These are phyloP conservation scores for Ustilago crameri DNA, from an alignment of 1,284 basidiomycete genomes.

Conservation along the genomic window DNA sequence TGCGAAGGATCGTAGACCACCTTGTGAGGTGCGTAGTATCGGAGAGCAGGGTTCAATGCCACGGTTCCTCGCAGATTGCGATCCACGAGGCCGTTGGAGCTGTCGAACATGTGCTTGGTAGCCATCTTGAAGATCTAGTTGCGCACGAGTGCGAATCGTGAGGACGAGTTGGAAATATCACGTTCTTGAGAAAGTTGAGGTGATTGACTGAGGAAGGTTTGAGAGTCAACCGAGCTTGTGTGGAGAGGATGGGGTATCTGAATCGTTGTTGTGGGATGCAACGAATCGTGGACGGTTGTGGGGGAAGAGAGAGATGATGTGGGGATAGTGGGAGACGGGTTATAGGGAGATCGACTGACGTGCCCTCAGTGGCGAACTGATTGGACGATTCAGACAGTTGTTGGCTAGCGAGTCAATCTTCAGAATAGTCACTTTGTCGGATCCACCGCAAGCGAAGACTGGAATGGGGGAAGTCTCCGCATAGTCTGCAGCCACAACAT, in stretches of 20 bases:
- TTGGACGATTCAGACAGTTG: no score
- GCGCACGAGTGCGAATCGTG: neutral
- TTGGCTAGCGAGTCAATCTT: no score
- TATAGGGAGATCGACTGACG: no score
- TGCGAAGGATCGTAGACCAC: slow-evolving; percentile 65
- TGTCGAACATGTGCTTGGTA: slow-evolving; percentile 67
- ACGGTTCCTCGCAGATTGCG: slow-evolving; percentile 63
- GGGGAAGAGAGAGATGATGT: neutral
- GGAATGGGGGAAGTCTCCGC: no score
- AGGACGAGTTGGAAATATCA: neutral
- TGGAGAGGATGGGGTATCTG: slow-evolving; percentile 8
- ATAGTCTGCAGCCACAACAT: no score
- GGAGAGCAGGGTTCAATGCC: slow-evolving; percentile 63
- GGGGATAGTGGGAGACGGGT: neutral
- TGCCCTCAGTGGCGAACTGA: no score
- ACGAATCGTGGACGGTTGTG: neutral
- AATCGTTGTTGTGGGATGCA: slow-evolving; percentile 5
- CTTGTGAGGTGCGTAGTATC: slow-evolving; percentile 64
- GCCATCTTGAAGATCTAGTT: slow-evolving; percentile 50
- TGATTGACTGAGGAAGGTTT: no score
- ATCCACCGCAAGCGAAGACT: neutral
- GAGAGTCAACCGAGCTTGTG: neutral
- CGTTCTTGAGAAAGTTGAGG: no score
- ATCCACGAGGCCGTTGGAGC: slow-evolving; percentile 63
- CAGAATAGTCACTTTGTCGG: neutral